Conservation (phyloP, 2,329 filamentous ascomycete genomes). For the Arthrobotrys entomopaga region DNA sequence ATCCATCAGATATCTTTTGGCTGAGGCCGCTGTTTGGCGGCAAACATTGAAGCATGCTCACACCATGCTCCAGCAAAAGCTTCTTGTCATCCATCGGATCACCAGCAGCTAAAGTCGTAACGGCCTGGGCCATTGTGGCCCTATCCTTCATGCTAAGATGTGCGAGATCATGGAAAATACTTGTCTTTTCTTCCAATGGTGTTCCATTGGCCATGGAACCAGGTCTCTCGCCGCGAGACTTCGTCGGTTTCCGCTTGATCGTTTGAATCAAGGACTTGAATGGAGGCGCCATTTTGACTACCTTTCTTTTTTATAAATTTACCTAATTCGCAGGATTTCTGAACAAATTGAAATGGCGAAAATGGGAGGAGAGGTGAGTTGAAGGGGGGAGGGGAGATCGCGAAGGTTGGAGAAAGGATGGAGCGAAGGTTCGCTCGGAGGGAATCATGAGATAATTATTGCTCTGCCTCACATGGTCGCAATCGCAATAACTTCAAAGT, state of each 20-base stretch:
- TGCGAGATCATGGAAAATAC: slow-evolving; percentile 62
- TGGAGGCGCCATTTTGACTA: slow-evolving; percentile 59
- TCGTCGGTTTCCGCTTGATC: slow-evolving; percentile 65
- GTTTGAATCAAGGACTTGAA: slow-evolving; percentile 64
- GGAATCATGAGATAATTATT: slow-evolving; percentile 49
- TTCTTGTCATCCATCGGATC: slow-evolving; percentile 66
- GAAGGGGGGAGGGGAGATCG: slow-evolving; percentile 6
- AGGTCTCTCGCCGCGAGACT: slow-evolving; percentile 65
- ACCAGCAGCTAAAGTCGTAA: slow-evolving; percentile 64
- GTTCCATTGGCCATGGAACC: slow-evolving; percentile 61
- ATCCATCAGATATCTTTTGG: slow-evolving; percentile 65
- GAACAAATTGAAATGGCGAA: slow-evolving; percentile 26
- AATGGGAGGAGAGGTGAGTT: slow-evolving; percentile 1
- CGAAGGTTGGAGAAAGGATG: slow-evolving; percentile 10
- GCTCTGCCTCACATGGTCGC: slow-evolving; percentile 28
- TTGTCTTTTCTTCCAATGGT: slow-evolving; percentile 62
- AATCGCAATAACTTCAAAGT: slow-evolving; percentile 22
- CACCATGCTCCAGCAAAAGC: slow-evolving; percentile 66
- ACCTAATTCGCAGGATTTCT: slow-evolving; percentile 1
- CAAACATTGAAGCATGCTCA: slow-evolving; percentile 67
- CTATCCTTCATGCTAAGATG: slow-evolving; percentile 63
- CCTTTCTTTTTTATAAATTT: slow-evolving; percentile 4
- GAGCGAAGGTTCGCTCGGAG: background rate
- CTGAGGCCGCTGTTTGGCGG: slow-evolving; percentile 66
- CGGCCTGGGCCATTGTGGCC: slow-evolving; percentile 62